Evolutionary conservation across 2,329 filamentous ascomycete genomes (phyloP).

Genomic region (Paraconiothyrium brasiliense): DNA sequence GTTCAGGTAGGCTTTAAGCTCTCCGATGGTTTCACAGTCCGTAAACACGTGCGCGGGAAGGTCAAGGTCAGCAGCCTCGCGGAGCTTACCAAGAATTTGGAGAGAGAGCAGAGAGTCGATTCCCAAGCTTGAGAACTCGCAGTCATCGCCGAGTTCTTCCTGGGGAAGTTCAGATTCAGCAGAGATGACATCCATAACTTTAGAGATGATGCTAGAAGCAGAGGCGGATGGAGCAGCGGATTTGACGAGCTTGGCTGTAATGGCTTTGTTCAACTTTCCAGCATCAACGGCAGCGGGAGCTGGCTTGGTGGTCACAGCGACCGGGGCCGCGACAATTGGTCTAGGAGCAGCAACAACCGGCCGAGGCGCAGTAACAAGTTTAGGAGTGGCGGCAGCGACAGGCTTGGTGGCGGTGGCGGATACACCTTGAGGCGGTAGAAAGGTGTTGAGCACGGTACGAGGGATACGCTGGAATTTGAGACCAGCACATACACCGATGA

Average conservation of each 20-base stretch:
- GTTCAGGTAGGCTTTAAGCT: constrained; percentile 66
- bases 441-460: constrained; percentile 71
- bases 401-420: constrained; percentile 23
- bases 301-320: constrained; percentile 37
- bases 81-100: constrained; percentile 69
- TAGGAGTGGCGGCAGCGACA: constrained; percentile 43
- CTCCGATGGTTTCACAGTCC: constrained; percentile 67
- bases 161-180: constrained; percentile 69
- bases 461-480: constrained; percentile 74
- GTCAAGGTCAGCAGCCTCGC: constrained; percentile 68
- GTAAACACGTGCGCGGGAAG: constrained; percentile 69
- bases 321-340: neutral
- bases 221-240: constrained; percentile 54
- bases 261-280: constrained; percentile 43
- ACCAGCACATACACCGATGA: constrained; percentile 67
- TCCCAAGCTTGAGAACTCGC: constrained; percentile 69
- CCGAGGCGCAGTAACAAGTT: neutral
- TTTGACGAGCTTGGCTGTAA: constrained; percentile 56
- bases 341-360: neutral
- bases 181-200: constrained; percentile 72
- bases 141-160: constrained; percentile 66
- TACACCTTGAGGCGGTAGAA: constrained; percentile 68
- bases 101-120: constrained; percentile 70
- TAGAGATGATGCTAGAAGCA: constrained; percentile 58
- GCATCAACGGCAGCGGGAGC: constrained; percentile 42